Percentiles rank a stretch among this genome's conserved stretches.
phyloP scores from a whole-genome alignment of 306 rosid genomes.

The Pyrus betulifolia region DNA sequence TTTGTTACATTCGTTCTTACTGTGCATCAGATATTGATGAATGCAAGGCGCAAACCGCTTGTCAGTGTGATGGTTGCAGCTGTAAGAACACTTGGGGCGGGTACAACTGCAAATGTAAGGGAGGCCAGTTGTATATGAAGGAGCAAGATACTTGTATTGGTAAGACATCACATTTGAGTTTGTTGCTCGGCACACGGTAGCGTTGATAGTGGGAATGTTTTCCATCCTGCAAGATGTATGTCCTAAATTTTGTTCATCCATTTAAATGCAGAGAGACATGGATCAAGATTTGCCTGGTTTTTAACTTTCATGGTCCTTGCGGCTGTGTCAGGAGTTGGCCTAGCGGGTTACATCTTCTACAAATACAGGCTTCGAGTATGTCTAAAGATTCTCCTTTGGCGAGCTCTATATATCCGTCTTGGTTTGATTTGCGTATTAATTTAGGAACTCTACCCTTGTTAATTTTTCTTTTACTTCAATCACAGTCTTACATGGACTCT shows the following conservation, averaged over 20 bases:
- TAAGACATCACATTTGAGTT: slow-evolving; percentile 5
- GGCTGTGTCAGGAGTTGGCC: slow-evolving; percentile 48
- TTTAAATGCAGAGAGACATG: slow-evolving; percentile 52
- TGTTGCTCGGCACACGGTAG: background rate
- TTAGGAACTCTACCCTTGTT: background rate
- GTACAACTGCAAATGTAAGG: slow-evolving; percentile 45
- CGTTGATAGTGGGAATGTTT: background rate
- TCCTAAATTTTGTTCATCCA: slow-evolving; percentile 3
- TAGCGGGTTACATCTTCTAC: slow-evolving; percentile 82
- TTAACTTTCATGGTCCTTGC: slow-evolving; percentile 46
- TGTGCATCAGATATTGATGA: slow-evolving; percentile 41
- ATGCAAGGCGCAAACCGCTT: slow-evolving; percentile 35
- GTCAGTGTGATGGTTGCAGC: slow-evolving; percentile 47
- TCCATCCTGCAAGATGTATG: background rate
- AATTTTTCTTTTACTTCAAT: background rate
- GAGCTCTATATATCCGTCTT: background rate
- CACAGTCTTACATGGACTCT: slow-evolving; percentile 89
- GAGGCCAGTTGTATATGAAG: slow-evolving; percentile 35
- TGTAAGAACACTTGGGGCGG: slow-evolving; percentile 57
- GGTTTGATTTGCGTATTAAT: background rate
- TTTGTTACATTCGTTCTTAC: background rate
- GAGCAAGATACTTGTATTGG: slow-evolving; percentile 49
- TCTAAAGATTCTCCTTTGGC: slow-evolving; percentile 7
- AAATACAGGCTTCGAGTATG: slow-evolving; percentile 90
- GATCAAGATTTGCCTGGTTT: slow-evolving; percentile 52